These are phyloP conservation scores for Xylariaceae sp. DNA, from an alignment of 2,329 filamentous ascomycete species.

Conservation along the genomic window DNA sequence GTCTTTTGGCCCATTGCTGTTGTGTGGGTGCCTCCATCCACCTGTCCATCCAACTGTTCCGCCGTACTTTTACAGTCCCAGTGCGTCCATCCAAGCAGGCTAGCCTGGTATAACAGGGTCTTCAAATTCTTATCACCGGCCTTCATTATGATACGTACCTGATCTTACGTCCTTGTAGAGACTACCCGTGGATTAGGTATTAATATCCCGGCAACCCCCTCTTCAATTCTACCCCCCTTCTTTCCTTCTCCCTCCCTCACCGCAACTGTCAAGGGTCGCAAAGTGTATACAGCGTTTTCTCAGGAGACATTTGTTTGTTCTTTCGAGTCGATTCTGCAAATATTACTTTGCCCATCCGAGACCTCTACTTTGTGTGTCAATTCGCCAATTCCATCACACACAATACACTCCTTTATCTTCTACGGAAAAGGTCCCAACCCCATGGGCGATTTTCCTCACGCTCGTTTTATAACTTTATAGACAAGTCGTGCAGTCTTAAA, in stretches of 20 bases:
- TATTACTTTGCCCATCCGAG: conserved; percentile 42
- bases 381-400: conserved; percentile 34
- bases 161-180: background rate
- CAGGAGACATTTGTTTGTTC: conserved; percentile 44
- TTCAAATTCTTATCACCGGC: background rate
- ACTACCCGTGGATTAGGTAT: conserved; percentile 20
- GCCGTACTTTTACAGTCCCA: conserved; percentile 2
- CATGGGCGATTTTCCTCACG: conserved; percentile 28
- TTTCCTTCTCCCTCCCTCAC: conserved; percentile 48
- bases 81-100: conserved; percentile 17
- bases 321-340: conserved; percentile 34
- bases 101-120: background rate
- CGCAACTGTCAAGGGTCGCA: conserved; percentile 53
- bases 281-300: conserved; percentile 50
- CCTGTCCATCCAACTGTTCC: conserved; percentile 6
- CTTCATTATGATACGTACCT: background rate
- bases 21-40: background rate
- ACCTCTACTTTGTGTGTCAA: conserved; percentile 43
- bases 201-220: conserved; percentile 37
- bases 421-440: conserved; percentile 17
- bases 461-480: conserved; percentile 52
- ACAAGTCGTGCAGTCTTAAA: conserved; percentile 17
- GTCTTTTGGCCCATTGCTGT: conserved; percentile 1
- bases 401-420: conserved; percentile 17
- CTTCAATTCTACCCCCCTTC: conserved; percentile 34